These are phyloP conservation scores for Toxoplasma gondii DNA, from an alignment of 169 alveolate species.

Conservation along the genomic window DNA sequence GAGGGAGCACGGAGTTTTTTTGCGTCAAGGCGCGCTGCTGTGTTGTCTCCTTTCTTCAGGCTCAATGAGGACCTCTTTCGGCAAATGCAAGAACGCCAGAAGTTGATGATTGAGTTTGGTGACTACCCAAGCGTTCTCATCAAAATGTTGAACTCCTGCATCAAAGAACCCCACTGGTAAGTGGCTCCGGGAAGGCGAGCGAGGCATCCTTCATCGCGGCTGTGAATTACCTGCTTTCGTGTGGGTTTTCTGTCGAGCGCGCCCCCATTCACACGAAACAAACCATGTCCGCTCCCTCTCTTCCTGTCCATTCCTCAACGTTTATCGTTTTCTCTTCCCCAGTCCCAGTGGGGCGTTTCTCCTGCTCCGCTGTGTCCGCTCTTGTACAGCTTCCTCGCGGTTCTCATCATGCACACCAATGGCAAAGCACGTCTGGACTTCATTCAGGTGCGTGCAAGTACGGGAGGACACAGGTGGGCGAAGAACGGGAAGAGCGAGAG, in stretches of 20 bases:
- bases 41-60: conserved; percentile 54
- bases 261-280: not conserved
- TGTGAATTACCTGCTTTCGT: conserved; percentile 13
- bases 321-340: no score
- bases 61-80: conserved; percentile 84
- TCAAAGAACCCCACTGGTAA: conserved; percentile 91
- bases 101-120: conserved; percentile 91
- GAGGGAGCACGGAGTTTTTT: no score
- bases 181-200: not conserved
- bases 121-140: conserved; percentile 89
- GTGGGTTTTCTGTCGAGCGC: not conserved
- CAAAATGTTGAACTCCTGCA: conserved; percentile 93
- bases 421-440: conserved; percentile 89
- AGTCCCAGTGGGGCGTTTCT: no score
- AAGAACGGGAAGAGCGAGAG: not conserved
- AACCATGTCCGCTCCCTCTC: not conserved
- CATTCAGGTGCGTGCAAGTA: conserved; percentile 75
- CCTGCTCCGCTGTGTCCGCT: conserved; percentile 12
- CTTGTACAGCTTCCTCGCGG: conserved; percentile 82
- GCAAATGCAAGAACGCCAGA: conserved; percentile 89
- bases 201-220: not conserved
- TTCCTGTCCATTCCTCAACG: no score
- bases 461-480: not conserved
- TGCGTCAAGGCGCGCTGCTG: not conserved
- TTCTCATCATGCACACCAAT: conserved; percentile 85